Conservation (phyloP, 192 early-diverging fungal genomes). For the Backusella australiensis region DNA sequence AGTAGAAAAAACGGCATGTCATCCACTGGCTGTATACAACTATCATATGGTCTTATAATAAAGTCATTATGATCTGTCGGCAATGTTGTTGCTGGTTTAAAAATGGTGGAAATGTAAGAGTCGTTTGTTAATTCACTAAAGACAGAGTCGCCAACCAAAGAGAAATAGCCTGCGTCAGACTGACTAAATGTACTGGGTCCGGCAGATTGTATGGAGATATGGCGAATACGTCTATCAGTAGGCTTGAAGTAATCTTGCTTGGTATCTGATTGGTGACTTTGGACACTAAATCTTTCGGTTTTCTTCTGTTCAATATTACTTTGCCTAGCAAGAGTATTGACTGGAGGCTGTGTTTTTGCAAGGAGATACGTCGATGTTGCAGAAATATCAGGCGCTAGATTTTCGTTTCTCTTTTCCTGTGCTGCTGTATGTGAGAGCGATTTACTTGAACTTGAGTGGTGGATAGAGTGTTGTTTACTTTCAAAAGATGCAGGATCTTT, state of each 20-base stretch:
- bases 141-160: background rate
- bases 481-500: background rate
- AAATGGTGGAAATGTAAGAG: background rate
- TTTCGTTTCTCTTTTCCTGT: background rate
- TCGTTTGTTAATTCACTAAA: slow-evolving; percentile 3
- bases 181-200: slow-evolving; percentile 5
- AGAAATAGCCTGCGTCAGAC: background rate
- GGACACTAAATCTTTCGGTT: background rate
- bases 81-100: background rate
- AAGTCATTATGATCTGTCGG: background rate
- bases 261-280: background rate
- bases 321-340: background rate
- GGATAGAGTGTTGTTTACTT: background rate
- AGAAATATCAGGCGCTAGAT: background rate
- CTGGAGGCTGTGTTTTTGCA: background rate
- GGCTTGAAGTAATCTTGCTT: slow-evolving; percentile 4
- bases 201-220: background rate
- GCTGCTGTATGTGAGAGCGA: background rate
- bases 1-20: background rate
- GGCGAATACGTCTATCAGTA: background rate
- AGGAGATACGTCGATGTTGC: background rate
- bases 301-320: background rate
- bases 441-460: background rate
- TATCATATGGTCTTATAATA: background rate
- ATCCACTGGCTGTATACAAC: background rate